Conservation (phyloP, 2,329 filamentous ascomycete species). For the Dactylellina drechsleri region DNA sequence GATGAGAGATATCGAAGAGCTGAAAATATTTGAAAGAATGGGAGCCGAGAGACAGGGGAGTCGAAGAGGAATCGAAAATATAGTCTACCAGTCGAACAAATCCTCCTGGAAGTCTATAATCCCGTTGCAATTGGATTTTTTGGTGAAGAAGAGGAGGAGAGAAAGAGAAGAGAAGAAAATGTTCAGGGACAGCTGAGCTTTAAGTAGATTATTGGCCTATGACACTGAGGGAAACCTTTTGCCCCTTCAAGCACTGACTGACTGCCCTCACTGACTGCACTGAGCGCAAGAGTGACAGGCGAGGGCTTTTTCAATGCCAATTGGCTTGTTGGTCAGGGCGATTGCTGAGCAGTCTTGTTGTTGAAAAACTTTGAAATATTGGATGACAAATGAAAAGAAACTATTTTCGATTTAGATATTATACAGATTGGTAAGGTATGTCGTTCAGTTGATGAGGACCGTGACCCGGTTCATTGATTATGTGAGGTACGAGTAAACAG, state of each 20-base stretch:
- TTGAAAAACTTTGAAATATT: not conserved
- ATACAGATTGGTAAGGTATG: slow-evolving; percentile 19
- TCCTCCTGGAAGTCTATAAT: slow-evolving; percentile 3
- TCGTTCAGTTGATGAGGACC: not conserved
- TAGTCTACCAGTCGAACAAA: slow-evolving; percentile 13
- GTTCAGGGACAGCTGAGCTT: slow-evolving; percentile 9
- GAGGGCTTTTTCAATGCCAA: not conserved
- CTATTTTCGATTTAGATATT: slow-evolving; percentile 4
- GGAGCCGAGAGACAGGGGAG: slow-evolving; percentile 1
- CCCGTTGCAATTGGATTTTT: slow-evolving; percentile 11
- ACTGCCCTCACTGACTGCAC: too few relatives aligned
- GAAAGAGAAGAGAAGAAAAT: not conserved
- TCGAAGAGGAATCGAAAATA: not conserved
- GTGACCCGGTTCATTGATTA: not conserved
- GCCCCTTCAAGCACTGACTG: not conserved
- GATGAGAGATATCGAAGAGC: not conserved
- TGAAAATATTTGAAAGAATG: not conserved
- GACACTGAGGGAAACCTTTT: slow-evolving; percentile 11
- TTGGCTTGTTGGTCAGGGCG: not conserved
- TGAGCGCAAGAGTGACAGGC: slow-evolving; percentile 1
- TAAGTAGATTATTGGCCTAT: slow-evolving; percentile 23
- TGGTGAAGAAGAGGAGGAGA: slow-evolving; percentile 12
- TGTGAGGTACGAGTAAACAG: too few relatives aligned
- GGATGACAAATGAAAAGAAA: too few relatives aligned
- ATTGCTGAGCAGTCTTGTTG: not conserved